Evolutionary conservation across 345 rosid genomes (phyloP).

Genomic region (Euphorbia tirucalli): DNA sequence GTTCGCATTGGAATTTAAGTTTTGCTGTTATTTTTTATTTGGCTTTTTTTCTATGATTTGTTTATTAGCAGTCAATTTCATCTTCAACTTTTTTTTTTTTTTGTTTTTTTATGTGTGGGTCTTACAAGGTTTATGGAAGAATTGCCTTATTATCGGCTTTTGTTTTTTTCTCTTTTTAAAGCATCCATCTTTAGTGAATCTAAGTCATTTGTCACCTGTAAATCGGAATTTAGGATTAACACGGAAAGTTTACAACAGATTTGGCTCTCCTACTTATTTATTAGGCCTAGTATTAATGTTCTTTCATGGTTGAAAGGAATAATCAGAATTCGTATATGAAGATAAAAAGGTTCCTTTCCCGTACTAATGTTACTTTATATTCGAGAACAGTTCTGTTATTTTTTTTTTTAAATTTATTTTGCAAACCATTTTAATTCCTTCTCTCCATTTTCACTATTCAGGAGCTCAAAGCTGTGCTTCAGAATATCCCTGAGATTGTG

Average conservation of each 20-base stretch:
- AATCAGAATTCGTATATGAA: neutral
- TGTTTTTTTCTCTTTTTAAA: neutral
- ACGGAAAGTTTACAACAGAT: neutral
- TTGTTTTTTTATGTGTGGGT: too few relatives aligned
- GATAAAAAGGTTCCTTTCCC: too few relatives aligned
- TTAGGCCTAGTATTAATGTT: too few relatives aligned
- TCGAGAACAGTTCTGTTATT: neutral
- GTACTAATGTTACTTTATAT: neutral
- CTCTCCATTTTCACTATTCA: conserved; percentile 27
- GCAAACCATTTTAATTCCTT: neutral
- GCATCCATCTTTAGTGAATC: neutral
- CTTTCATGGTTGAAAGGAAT: too few relatives aligned
- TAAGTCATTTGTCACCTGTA: neutral
- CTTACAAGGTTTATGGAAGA: conserved; percentile 6
- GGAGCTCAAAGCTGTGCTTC: conserved; percentile 86
- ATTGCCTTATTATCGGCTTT: neutral
- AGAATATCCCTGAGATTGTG: conserved; percentile 72
- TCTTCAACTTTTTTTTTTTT: neutral
- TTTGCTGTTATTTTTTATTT: neutral
- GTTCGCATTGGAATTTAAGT: neutral
- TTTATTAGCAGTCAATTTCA: neutral
- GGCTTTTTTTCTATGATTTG: neutral
- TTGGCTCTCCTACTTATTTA: neutral
- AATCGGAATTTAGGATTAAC: neutral
- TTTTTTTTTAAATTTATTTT: neutral